phyloP scores from a whole-genome alignment of 1,139 yeast genomes.

The Pichia norvegensis region DNA sequence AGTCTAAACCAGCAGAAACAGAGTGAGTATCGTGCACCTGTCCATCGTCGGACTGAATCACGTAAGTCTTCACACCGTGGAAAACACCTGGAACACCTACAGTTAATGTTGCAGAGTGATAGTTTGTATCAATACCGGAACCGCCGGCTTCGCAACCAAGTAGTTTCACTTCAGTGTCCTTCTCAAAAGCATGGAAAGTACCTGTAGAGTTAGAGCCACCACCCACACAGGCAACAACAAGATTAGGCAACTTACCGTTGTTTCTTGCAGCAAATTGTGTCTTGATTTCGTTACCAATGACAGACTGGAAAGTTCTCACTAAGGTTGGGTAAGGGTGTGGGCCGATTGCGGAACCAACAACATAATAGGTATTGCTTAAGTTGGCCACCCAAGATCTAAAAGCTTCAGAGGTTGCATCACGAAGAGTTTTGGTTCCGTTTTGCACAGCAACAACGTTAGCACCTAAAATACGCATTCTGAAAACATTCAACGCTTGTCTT shows the following conservation, averaged over 20 bases:
- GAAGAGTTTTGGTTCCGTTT: constrained; percentile 89
- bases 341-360: constrained; percentile 97
- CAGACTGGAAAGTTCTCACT: constrained; percentile 97
- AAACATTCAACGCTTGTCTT: constrained; percentile 95
- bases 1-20: constrained; percentile 95
- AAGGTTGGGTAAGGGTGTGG: constrained; percentile 98
- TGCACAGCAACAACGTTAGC: constrained; percentile 91
- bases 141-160: constrained; percentile 99
- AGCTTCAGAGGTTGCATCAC: constrained; percentile 98
- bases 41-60: constrained; percentile 84
- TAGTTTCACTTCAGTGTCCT: constrained; percentile 67
- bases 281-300: constrained; percentile 91
- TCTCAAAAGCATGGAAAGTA: constrained; percentile 87
- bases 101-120: constrained; percentile 88
- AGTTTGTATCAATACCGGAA: constrained; percentile 80
- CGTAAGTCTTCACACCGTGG: constrained; percentile 95
- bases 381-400: constrained; percentile 93
- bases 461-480: constrained; percentile 93
- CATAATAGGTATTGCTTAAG: constrained; percentile 78
- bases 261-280: constrained; percentile 77
- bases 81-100: constrained; percentile 95
- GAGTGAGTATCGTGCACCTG: constrained; percentile 97
- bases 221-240: constrained; percentile 97
- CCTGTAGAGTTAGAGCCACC: constrained; percentile 98
- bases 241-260: constrained; percentile 80